A percentile compares a stretch with the other conserved stretches of the same genome.
These are phyloP conservation scores for Penicillium goetzii DNA, from an alignment of 495 filamentous ascomycete genomes.

Conservation along the genomic window DNA sequence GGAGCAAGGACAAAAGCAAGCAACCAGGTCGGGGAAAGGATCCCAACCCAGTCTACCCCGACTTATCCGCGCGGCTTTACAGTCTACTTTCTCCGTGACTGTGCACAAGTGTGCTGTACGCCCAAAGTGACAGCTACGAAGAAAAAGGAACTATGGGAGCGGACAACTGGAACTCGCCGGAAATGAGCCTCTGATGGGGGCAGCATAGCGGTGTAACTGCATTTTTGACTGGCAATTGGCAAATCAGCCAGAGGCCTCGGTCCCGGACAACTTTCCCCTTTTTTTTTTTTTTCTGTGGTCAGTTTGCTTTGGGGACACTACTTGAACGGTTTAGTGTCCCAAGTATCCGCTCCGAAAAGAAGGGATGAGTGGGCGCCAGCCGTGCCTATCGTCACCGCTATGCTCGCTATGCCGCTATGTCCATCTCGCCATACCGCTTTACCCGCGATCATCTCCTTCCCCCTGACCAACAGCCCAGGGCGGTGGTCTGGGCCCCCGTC, in stretches of 20 bases:
- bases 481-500: slow-evolving; percentile 4
- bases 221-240: not conserved
- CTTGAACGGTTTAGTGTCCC: not conserved
- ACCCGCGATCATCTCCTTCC: slow-evolving; percentile 4
- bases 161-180: not conserved
- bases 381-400: slow-evolving; percentile 12
- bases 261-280: slow-evolving; percentile 12
- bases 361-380: slow-evolving; percentile 1
- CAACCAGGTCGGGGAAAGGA: not conserved
- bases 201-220: not conserved
- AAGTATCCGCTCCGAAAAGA: slow-evolving; percentile 4
- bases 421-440: slow-evolving; percentile 9
- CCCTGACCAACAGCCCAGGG: not conserved
- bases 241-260: not conserved
- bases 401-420: slow-evolving; percentile 3
- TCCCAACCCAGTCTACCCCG: not conserved
- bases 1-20: not conserved
- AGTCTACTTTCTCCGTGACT: not conserved
- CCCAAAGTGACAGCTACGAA: not conserved
- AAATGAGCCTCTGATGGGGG: slow-evolving; percentile 32
- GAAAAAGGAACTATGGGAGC: not conserved
- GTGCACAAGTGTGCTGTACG: not conserved
- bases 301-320: not conserved
- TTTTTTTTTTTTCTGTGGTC: slow-evolving; percentile 8
- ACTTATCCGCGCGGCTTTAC: slow-evolving; percentile 40